These are phyloP conservation scores for Penicillium paradoxum DNA, from an alignment of 495 filamentous ascomycete genomes.

Conservation along the genomic window DNA sequence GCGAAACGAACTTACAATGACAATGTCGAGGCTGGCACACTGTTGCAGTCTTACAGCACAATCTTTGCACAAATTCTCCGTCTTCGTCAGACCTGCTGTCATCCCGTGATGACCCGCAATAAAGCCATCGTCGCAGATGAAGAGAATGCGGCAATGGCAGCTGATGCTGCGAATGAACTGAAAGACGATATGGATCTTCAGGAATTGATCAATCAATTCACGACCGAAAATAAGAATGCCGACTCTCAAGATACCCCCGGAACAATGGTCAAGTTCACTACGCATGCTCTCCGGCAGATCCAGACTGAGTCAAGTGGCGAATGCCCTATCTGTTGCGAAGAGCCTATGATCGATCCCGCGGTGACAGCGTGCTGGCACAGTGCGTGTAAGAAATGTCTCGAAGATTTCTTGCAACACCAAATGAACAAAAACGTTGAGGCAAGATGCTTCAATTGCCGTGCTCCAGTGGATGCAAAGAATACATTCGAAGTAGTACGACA, in stretches of 20 bases:
- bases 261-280: conserved; percentile 58
- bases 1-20: conserved; percentile 79
- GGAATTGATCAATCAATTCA: conserved; percentile 78
- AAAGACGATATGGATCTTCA: conserved; percentile 96
- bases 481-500: conserved; percentile 83
- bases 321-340: conserved; percentile 91
- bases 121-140: conserved; percentile 82
- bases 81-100: conserved; percentile 90
- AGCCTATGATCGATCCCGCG: conserved; percentile 87
- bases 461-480: conserved; percentile 72
- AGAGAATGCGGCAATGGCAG: conserved; percentile 73
- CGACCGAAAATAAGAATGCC: conserved; percentile 58
- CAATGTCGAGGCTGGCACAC: conserved; percentile 84
- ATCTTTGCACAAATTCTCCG: conserved; percentile 96
- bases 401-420: conserved; percentile 83
- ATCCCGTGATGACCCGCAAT: conserved; percentile 83
- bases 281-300: conserved; percentile 84
- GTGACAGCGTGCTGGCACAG: conserved; percentile 97
- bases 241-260: conserved; percentile 32
- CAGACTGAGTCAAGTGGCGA: conserved; percentile 81
- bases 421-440: conserved; percentile 67
- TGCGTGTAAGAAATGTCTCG: conserved; percentile 86
- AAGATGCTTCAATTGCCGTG: conserved; percentile 84
- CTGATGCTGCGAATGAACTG: conserved; percentile 71
- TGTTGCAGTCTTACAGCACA: conserved; percentile 89